Percentiles rank a stretch among this genome's conserved stretches.
Evolutionary conservation across 2,329 filamentous ascomycete species (phyloP).

Genomic region (Aspergillus sp.): DNA sequence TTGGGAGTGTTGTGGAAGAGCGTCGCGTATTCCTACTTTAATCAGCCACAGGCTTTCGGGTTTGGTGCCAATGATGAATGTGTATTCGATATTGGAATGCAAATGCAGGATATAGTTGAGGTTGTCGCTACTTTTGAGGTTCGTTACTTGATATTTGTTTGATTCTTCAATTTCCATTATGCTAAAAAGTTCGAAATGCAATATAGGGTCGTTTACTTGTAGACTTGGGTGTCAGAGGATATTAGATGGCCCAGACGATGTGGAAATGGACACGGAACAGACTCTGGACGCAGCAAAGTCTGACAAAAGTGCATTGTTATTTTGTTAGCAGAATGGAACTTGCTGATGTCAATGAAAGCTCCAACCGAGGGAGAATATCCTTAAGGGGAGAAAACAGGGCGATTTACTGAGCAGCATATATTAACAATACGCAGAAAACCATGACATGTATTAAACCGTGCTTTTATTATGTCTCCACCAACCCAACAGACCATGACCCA

Average conservation of each 20-base stretch:
- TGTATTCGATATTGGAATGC: not conserved
- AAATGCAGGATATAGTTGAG: not conserved
- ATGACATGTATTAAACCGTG: too few species aligned
- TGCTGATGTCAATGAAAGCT: too few species aligned
- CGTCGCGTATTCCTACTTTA: not conserved
- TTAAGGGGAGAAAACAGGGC: too few species aligned
- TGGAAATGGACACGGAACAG: too few species aligned
- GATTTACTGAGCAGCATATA: too few species aligned
- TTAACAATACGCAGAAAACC: too few species aligned
- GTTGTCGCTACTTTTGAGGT: not conserved
- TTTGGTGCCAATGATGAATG: not conserved
- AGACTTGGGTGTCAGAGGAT: not conserved
- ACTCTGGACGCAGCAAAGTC: too few species aligned
- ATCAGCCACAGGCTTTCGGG: not conserved
- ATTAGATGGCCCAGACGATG: too few species aligned
- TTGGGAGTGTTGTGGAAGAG: not conserved
- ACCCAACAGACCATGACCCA: too few species aligned
- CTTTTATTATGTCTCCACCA: too few species aligned
- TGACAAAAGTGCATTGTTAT: not conserved
- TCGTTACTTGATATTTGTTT: not conserved
- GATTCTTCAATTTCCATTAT: too few species aligned
- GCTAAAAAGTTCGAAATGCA: not conserved
- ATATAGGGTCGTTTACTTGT: not conserved
- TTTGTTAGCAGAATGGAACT: not conserved
- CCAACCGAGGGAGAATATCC: too few species aligned